Evolutionary conservation across 331 rosid species (phyloP).

Genomic region (Arachis monticola): DNA sequence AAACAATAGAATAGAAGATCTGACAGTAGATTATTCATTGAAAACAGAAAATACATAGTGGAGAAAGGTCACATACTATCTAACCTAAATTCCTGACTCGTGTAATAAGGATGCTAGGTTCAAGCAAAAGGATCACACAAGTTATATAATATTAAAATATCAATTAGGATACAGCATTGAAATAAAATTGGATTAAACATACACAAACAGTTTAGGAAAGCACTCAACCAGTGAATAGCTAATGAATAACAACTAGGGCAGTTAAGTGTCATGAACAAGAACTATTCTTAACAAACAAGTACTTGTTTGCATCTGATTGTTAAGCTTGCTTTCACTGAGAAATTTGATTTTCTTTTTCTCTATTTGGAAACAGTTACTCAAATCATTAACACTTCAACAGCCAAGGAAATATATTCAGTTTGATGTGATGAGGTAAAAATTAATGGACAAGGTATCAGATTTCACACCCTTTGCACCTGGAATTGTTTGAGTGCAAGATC

Average conservation of each 20-base stretch:
- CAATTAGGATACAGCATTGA: conserved; percentile 3
- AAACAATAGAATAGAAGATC: background rate
- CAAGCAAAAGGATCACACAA: no score
- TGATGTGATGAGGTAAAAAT: background rate
- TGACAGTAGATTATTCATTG: no score
- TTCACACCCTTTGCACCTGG: background rate
- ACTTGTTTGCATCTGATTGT: background rate
- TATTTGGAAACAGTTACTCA: conserved; percentile 2
- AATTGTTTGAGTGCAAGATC: background rate
- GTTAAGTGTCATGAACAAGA: conserved; percentile 14
- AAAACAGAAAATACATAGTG: no score
- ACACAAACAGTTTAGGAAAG: background rate
- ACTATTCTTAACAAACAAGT: background rate
- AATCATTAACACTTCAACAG: background rate
- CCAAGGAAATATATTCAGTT: conserved; percentile 4
- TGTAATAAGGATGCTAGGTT: no score
- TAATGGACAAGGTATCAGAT: background rate
- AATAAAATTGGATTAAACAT: background rate
- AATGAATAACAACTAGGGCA: background rate
- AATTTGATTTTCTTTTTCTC: background rate
- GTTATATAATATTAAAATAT: no score
- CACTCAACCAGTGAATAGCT: background rate
- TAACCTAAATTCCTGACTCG: no score
- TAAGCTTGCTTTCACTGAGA: background rate
- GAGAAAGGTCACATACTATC: no score